Evolutionary conservation across 441 rosid species (phyloP), one percentile per base, ranked within the genome.

Genomic region (Erysimum pusillum): DNA sequence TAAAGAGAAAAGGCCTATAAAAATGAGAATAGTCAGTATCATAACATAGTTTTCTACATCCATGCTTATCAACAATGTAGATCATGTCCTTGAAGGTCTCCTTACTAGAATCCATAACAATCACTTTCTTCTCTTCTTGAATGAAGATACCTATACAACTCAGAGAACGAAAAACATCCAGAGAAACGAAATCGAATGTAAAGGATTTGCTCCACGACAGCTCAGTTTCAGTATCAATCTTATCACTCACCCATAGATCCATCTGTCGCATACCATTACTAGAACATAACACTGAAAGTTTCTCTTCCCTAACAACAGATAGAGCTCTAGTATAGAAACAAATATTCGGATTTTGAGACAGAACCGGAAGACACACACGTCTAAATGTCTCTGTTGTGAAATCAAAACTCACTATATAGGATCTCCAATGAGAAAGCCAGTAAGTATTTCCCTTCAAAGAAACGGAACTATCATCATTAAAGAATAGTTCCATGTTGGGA

Each of bases 201-300:
- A 53, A 25, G 5, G 5, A 53, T 2, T 25, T 53, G 17, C 36
- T 53, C 36, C 59, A 53, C 2, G 34, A 12, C 6, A 22, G 12
- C 14, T 12, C 59, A 25, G 13, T 22, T 22, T 22, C 25, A 22
- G 25, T 22, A 22, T 2, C 25, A 22, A 22, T 53, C 59, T 6
- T 53, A 17, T 17, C 8, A 53, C 17, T 59, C 46, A 59, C 8
- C 67, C 67, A 71, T 13, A 59, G 22, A 9, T 59, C 48, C 36
- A 70, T 32, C 35, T 59, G 25, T 6, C 2, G 8, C 0, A 15
- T 20, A 28, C 0, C 14, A 58, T 0, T 0, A 11, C 9, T 8
- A 6, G 0, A 0, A 45, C 3, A 14, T 4, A 59, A 20, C 36
- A 71, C 5, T 6, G 22, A 17, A 28, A 69, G 45, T 22, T 22